Evolutionary conservation across 2,329 filamentous ascomycete species (phyloP).

Genomic region (Aspergillus sp.): DNA sequence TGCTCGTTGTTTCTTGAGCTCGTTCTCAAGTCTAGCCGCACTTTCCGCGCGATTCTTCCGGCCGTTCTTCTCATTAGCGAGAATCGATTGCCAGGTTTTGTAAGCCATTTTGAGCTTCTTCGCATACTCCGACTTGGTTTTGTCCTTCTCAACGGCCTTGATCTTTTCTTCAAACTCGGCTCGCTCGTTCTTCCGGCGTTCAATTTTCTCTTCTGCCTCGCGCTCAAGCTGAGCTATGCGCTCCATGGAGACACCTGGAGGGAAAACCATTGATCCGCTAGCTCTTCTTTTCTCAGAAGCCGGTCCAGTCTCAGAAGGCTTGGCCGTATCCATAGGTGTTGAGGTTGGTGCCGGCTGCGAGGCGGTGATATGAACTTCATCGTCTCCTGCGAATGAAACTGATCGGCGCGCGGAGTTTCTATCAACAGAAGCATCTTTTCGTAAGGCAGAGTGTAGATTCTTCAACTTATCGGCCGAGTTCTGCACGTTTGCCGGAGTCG

Average conservation of each 20-base stretch:
- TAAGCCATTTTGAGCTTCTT: constrained; percentile 1
- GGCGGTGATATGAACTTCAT: constrained; percentile 13
- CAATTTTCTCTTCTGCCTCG: constrained; percentile 15
- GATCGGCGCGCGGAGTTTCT: constrained; percentile 20
- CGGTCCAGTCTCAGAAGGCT: neutral
- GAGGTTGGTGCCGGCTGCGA: constrained; percentile 13
- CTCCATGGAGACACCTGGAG: constrained; percentile 13
- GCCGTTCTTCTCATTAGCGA: neutral
- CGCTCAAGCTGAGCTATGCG: constrained; percentile 7
- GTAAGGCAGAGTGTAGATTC: constrained; percentile 23
- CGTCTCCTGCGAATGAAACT: constrained; percentile 27
- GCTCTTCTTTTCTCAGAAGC: constrained; percentile 5
- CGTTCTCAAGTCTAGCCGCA: neutral
- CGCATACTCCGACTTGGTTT: constrained; percentile 4
- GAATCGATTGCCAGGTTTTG: neutral
- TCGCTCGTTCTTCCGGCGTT: constrained; percentile 11
- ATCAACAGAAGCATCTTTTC: constrained; percentile 23
- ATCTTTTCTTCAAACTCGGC: constrained; percentile 12
- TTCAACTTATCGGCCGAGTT: constrained; percentile 19
- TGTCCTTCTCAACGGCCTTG: constrained; percentile 9
- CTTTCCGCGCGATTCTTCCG: neutral
- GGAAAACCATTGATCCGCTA: constrained; percentile 15
- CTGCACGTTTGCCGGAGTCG: constrained; percentile 14
- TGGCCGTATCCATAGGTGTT: constrained; percentile 1
- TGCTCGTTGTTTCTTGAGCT: constrained; percentile 5